Conservation (phyloP, 2,329 filamentous ascomycete species). For the Fusarium beomiforme region DNA sequence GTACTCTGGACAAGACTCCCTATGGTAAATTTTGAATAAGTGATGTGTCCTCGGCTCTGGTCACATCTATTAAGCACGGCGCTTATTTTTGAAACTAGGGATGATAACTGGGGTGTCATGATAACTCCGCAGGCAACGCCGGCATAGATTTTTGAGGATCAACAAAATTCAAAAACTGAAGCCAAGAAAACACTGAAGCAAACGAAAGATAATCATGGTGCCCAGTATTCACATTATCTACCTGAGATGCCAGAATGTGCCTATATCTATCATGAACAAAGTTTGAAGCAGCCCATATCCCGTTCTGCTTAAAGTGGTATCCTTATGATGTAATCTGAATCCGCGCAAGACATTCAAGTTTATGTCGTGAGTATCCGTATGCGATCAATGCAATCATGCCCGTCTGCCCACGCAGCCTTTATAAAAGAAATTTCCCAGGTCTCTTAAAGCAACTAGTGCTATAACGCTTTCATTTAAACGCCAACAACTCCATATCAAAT, state of each 20-base stretch:
- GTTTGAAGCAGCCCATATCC: conserved; percentile 3
- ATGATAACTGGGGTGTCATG: conserved; percentile 2
- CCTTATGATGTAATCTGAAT: conserved; percentile 36
- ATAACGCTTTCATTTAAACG: conserved; percentile 21
- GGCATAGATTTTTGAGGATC: not conserved
- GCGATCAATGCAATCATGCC: conserved; percentile 26
- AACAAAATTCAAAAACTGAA: not conserved
- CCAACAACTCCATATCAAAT: conserved; percentile 35
- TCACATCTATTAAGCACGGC: not conserved
- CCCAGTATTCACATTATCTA: not conserved
- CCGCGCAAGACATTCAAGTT: conserved; percentile 20
- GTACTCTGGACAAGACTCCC: not conserved
- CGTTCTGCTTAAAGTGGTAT: conserved; percentile 36
- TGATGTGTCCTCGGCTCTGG: not conserved
- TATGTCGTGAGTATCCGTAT: conserved; percentile 19
- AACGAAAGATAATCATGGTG: not conserved
- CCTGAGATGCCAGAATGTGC: not conserved
- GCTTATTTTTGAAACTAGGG: not conserved
- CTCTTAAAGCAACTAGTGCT: conserved; percentile 16
- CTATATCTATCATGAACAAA: not conserved
- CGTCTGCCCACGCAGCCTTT: conserved; percentile 23
- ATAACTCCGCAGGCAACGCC: not conserved
- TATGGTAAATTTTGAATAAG: not conserved
- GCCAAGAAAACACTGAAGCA: not conserved
- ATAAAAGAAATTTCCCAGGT: conserved; percentile 9